These are phyloP conservation scores for Lentinula lateritia DNA, from an alignment of 768 basidiomycete genomes.

Conservation along the genomic window DNA sequence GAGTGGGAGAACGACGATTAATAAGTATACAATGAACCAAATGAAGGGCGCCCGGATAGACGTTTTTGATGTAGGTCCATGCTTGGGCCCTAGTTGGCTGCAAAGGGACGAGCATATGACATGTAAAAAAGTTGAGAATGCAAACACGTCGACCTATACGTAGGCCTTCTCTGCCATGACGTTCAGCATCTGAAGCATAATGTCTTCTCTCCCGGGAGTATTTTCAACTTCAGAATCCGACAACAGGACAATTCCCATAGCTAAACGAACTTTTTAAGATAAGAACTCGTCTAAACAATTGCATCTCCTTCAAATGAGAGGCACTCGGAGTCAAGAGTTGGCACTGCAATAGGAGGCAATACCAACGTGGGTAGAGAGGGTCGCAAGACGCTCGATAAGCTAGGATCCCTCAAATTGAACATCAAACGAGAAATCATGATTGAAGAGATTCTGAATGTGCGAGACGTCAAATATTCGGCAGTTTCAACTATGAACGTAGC, in stretches of 20 bases:
- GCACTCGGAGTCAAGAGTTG: not conserved
- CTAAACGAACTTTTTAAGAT: too few species aligned
- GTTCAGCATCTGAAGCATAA: too few species aligned
- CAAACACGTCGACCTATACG: too few species aligned
- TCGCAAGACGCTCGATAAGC: constrained; percentile 10
- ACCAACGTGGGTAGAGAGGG: not conserved
- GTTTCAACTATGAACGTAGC: too few species aligned
- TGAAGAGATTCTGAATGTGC: constrained; percentile 9
- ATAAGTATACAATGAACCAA: not conserved
- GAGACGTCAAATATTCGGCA: too few species aligned
- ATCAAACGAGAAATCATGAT: constrained; percentile 14
- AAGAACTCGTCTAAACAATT: not conserved
- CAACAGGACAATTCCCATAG: too few species aligned
- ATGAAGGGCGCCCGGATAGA: not conserved
- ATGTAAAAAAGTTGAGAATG: too few species aligned
- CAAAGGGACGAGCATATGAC: not conserved
- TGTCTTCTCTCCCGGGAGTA: too few species aligned
- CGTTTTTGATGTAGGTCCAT: not conserved
- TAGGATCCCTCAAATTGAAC: constrained; percentile 13
- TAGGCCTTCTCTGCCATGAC: too few species aligned
- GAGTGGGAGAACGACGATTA: not conserved
- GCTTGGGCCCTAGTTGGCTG: not conserved
- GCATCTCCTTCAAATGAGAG: not conserved
- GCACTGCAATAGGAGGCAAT: not conserved
- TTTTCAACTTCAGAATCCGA: too few species aligned